These are phyloP conservation scores for Crassisporium funariophilum DNA, from an alignment of 768 basidiomycete species.

Conservation along the genomic window DNA sequence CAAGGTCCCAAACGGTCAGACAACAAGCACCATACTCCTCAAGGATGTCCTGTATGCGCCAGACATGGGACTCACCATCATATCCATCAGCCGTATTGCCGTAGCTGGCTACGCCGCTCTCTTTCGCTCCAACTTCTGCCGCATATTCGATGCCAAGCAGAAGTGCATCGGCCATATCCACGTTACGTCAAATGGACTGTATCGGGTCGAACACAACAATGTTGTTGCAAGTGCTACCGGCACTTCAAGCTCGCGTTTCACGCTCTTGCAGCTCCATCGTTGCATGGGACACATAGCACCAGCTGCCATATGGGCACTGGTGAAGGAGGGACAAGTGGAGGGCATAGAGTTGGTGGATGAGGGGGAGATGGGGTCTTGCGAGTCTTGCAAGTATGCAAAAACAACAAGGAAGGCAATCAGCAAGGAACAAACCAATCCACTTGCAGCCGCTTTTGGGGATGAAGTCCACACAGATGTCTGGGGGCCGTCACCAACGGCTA, in stretches of 20 bases:
- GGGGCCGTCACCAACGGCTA: constrained; percentile 32
- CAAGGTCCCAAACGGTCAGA: constrained; percentile 23
- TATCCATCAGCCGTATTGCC: constrained; percentile 32
- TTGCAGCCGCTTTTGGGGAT: constrained; percentile 28
- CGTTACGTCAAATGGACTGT: constrained; percentile 20
- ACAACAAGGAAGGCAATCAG: constrained; percentile 25
- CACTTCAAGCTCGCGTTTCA: constrained; percentile 9
- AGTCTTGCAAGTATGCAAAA: constrained; percentile 33
- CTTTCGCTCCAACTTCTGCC: constrained; percentile 25
- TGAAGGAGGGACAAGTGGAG: constrained; percentile 24
- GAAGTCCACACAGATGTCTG: constrained; percentile 39
- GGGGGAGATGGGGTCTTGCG: constrained; percentile 19
- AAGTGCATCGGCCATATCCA: constrained; percentile 20
- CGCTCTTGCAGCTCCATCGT: constrained; percentile 25
- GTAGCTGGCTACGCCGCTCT: constrained; percentile 22
- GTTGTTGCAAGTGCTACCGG: constrained; percentile 5
- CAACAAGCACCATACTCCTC: constrained; percentile 22
- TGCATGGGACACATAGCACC: constrained; percentile 28
- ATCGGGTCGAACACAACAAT: constrained; percentile 12
- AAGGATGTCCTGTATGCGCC: constrained; percentile 33
- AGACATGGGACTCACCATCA: constrained; percentile 30
- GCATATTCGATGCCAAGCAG: constrained; percentile 23
- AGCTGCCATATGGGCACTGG: constrained; percentile 22
- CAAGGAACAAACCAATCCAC: constrained; percentile 22
- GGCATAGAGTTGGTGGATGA: constrained; percentile 27